These are phyloP conservation scores for Talaromyces trachyspermus DNA, from an alignment of 495 filamentous ascomycete genomes.

Conservation along the genomic window DNA sequence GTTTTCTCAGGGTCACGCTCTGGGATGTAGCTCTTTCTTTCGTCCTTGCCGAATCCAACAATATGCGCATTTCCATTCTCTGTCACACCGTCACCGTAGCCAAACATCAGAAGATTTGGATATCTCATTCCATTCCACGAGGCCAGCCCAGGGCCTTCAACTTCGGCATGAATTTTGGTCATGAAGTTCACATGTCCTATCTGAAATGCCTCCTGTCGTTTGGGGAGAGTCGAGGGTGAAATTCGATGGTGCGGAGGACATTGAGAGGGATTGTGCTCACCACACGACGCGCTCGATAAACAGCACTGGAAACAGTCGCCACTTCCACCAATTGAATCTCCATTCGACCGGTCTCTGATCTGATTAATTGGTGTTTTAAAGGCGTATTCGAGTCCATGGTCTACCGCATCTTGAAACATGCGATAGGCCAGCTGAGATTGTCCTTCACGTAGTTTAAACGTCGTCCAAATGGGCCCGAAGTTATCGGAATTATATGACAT, in stretches of 20 bases:
- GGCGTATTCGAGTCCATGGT: constrained; percentile 15
- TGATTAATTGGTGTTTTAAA: constrained; percentile 18
- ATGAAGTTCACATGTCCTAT: constrained; percentile 16
- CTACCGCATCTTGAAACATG: constrained; percentile 20
- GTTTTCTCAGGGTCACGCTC: constrained; percentile 10
- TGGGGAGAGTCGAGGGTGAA: constrained; percentile 16
- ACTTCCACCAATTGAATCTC: constrained; percentile 10
- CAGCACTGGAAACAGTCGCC: constrained; percentile 11
- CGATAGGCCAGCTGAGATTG: constrained; percentile 20
- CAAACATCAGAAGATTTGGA: constrained; percentile 12
- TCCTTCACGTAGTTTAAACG: constrained; percentile 21
- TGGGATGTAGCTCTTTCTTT: constrained; percentile 5
- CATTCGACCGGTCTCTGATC: constrained; percentile 9
- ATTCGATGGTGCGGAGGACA: constrained; percentile 14
- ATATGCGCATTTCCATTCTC: constrained; percentile 20
- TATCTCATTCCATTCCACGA: constrained; percentile 19
- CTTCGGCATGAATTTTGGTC: constrained; percentile 20
- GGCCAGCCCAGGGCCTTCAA: constrained; percentile 1
- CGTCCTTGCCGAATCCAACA: constrained; percentile 18
- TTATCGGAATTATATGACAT: constrained; percentile 9
- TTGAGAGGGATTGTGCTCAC: constrained; percentile 21
- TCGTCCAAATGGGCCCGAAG: constrained; percentile 9
- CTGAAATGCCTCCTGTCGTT: constrained; percentile 12
- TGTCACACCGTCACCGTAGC: constrained; percentile 13
- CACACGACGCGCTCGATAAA: constrained; percentile 13